Evolutionary conservation across 768 basidiomycete species (phyloP).

Genomic region (Pisolithus marmoratus): DNA sequence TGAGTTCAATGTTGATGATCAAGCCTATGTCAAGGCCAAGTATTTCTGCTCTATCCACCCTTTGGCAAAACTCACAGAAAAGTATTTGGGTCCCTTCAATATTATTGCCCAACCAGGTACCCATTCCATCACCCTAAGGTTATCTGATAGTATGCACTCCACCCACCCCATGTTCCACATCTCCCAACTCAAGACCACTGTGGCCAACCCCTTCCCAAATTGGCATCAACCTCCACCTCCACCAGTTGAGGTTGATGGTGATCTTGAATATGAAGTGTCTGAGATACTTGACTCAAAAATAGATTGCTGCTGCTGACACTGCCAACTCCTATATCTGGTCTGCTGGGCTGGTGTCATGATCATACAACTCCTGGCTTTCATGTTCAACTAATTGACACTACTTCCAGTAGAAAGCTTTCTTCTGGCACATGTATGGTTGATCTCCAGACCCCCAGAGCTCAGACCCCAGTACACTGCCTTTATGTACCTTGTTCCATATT

Average conservation of each 20-base stretch:
- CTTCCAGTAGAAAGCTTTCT: too few species aligned
- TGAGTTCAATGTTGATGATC: slow-evolving; percentile 3
- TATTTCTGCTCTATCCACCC: slow-evolving; percentile 4
- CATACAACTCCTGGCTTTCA: too few species aligned
- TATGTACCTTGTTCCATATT: too few species aligned
- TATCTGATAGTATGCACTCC: slow-evolving; percentile 12
- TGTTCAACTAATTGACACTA: too few species aligned
- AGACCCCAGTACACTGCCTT: too few species aligned
- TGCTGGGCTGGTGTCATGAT: slow-evolving; percentile 8
- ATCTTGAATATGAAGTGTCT: too few species aligned
- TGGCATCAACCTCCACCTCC: too few species aligned
- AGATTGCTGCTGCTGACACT: background rate
- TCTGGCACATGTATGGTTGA: too few species aligned
- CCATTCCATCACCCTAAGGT: slow-evolving; percentile 14
- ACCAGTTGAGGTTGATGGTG: too few species aligned
- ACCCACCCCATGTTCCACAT: slow-evolving; percentile 9
- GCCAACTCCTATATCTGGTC: slow-evolving; percentile 8
- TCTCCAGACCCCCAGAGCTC: too few species aligned
- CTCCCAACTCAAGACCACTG: background rate
- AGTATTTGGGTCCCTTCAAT: slow-evolving; percentile 14
- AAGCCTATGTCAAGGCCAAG: slow-evolving; percentile 4
- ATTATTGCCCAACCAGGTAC: slow-evolving; percentile 15
- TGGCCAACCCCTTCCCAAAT: background rate
- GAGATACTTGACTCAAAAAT: slow-evolving; percentile 12
- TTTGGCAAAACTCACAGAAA: slow-evolving; percentile 13